Conservation (phyloP, 768 basidiomycete genomes). For the Scleroderma bovista region DNA sequence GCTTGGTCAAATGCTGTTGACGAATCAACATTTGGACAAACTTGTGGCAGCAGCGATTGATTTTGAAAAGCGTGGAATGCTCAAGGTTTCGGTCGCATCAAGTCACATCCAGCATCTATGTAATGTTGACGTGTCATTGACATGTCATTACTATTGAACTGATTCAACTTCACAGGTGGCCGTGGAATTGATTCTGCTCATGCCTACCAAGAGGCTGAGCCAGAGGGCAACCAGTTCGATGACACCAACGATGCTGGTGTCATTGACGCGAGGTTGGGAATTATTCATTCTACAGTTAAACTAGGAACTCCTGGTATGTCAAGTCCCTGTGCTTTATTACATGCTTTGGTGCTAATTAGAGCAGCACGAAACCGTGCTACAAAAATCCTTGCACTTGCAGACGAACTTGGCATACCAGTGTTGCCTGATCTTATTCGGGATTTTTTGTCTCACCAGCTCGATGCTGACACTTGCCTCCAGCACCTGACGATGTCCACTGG, state of each 20-base stretch:
- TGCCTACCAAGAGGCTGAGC: neutral
- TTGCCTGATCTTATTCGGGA: neutral
- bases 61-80: constrained; percentile 17
- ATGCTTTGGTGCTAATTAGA: neutral
- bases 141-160: neutral
- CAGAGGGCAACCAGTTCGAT: neutral
- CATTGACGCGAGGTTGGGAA: neutral
- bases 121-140: no score
- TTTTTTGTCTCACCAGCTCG: neutral
- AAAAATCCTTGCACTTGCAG: neutral
- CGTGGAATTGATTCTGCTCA: neutral
- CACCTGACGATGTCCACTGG: neutral
- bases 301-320: neutral
- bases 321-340: neutral
- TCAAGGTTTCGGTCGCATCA: constrained; percentile 13
- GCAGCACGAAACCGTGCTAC: neutral
- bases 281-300: neutral
- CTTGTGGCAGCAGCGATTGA: constrained; percentile 13
- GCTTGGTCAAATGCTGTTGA: neutral
- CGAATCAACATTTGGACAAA: constrained; percentile 7
- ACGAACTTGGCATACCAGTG: neutral
- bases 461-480: neutral
- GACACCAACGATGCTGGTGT: neutral
- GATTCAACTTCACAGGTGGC: neutral
- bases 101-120: neutral